A percentile compares a stretch with the other conserved stretches of the same genome.
Evolutionary conservation across 179 eudicot species (phyloP).

Genomic region (Beta macrorhiza): DNA sequence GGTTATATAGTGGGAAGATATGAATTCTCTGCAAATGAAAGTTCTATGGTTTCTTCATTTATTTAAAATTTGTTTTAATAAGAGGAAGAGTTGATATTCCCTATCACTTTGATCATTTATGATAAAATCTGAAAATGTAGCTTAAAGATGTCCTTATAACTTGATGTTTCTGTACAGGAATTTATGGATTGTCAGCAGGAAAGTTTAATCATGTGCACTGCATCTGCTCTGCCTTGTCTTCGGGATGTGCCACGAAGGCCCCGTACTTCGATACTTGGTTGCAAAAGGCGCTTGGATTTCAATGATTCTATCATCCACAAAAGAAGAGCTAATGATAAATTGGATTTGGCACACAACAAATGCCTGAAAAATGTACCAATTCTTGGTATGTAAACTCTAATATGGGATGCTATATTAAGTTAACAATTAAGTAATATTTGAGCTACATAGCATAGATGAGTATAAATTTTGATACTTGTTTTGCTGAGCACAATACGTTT

Average conservation of each 20-base stretch:
- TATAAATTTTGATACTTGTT: too few relatives aligned
- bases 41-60: too few relatives aligned
- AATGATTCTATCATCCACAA: background rate
- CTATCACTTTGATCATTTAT: background rate
- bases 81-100: too few relatives aligned
- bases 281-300: slow-evolving; percentile 20
- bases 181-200: slow-evolving; percentile 9
- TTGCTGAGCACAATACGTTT: too few relatives aligned
- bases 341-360: background rate
- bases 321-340: background rate
- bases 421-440: too few relatives aligned
- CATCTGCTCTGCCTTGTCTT: background rate
- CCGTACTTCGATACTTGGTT: background rate
- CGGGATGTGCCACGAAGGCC: slow-evolving; percentile 3
- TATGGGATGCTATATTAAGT: background rate
- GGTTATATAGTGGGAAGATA: too few relatives aligned
- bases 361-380: background rate
- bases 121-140: background rate
- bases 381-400: background rate
- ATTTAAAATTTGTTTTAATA: too few relatives aligned
- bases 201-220: background rate
- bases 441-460: too few relatives aligned
- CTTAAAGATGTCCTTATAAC: background rate
- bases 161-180: background rate
- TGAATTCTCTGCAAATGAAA: too few relatives aligned